phyloP scores from a whole-genome alignment of 2,329 filamentous ascomycete species.

The Penicillium psychrosexuale region DNA sequence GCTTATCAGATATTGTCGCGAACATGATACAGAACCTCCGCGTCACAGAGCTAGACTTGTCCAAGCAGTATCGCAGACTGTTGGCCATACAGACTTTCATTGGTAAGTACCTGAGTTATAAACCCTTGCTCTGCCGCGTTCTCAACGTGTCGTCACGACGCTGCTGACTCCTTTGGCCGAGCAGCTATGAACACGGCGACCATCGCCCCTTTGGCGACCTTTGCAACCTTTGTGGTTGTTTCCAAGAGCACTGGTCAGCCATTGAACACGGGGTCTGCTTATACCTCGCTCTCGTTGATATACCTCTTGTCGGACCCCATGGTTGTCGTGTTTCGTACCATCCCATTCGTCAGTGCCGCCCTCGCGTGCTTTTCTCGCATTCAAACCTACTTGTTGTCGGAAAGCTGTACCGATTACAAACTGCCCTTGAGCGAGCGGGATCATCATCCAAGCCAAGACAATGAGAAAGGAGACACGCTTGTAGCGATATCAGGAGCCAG shows the following conservation, averaged over 20 bases:
- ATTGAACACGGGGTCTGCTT: not conserved
- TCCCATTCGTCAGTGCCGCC: not conserved
- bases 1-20: not conserved
- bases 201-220: not conserved
- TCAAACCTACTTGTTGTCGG: not conserved
- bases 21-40: not conserved
- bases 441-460: not conserved
- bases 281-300: not conserved
- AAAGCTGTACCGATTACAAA: not conserved
- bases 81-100: not conserved
- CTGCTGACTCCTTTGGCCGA: not conserved
- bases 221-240: not conserved
- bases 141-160: not conserved
- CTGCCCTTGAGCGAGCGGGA: not conserved
- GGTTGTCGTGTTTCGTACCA: not conserved
- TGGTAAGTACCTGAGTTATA: not conserved
- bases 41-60: not conserved
- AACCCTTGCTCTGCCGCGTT: not conserved
- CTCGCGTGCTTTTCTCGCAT: not conserved
- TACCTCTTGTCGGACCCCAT: not conserved
- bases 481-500: not conserved
- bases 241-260: not conserved
- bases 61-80: not conserved
- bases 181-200: not conserved
- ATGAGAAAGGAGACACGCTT: not conserved